Conservation (phyloP, 1,284 basidiomycete genomes). For the Tetrapyrgos nigripes region DNA sequence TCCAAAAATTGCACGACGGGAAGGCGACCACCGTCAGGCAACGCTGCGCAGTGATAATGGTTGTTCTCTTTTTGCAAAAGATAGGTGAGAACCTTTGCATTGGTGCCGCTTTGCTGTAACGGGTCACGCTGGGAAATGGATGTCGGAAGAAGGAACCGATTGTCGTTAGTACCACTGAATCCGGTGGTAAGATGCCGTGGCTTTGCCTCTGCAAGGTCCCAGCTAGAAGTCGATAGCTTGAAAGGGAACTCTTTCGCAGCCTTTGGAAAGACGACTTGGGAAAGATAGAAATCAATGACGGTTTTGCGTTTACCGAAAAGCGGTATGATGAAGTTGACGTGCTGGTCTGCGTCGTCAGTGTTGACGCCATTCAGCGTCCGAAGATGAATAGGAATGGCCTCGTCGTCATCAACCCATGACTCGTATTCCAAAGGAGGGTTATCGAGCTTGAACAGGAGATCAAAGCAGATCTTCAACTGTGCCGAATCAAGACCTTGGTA, state of each 20-base stretch:
- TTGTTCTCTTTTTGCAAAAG: constrained; percentile 52
- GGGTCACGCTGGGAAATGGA: constrained; percentile 52
- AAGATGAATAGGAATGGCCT: constrained; percentile 38
- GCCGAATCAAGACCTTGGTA: constrained; percentile 50
- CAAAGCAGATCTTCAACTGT: constrained; percentile 48
- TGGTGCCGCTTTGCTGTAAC: constrained; percentile 48
- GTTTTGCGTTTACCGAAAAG: constrained; percentile 44
- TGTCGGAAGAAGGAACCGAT: constrained; percentile 51
- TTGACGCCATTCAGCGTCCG: constrained; percentile 47
- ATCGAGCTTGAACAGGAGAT: constrained; percentile 48
- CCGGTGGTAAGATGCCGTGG: constrained; percentile 49
- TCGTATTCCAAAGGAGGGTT: constrained; percentile 51
- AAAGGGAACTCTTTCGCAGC: constrained; percentile 53
- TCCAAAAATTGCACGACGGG: constrained; percentile 38
- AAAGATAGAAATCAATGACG: constrained; percentile 56
- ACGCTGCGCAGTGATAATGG: constrained; percentile 34
- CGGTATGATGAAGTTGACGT: constrained; percentile 36
- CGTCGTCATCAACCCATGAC: constrained; percentile 39
- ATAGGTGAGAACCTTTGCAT: constrained; percentile 53
- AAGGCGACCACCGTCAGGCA: background rate
- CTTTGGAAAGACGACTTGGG: constrained; percentile 52
- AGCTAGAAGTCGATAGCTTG: constrained; percentile 55
- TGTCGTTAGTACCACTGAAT: constrained; percentile 66
- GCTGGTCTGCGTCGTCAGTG: constrained; percentile 44
- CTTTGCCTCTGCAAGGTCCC: constrained; percentile 55